Evolutionary conservation across 2,329 filamentous ascomycete species (phyloP), one percentile per base, ranked within the genome.

Genomic region (Chaetomium olivaceum): DNA sequence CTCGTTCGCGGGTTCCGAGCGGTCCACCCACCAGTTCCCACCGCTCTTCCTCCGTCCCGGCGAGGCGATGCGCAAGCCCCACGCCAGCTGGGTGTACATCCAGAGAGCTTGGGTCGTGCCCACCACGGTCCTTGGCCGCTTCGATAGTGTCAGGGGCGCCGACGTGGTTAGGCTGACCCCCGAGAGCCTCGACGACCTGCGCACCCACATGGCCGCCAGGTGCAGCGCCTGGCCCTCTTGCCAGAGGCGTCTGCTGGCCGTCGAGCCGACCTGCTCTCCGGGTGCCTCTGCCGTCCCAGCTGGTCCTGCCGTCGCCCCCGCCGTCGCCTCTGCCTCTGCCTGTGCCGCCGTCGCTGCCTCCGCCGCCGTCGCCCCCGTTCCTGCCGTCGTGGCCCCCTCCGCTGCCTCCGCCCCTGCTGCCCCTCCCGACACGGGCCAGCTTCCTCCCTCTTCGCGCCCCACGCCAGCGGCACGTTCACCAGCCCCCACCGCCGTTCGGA

Each of bases 11-110:
- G 63, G 63, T 23, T 31, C 12, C 29, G 54, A 62, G 48, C 63
- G 43, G 23, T 64, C 21, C 8, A 62, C 1, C 58, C 62, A 31
- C 11, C 43, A 0, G 57, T 52, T n/a, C 14, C 29, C 21, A 21
- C 64, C 27, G 16, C 76, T 78, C 14, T 43, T 54, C 11, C 74
- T 77, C 9, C 68, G 66, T 14, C 68, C 67, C 7, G 69, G 66
- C 11, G 59, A 64, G 23, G 25, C 25, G n/a, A 68, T 73, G 67
- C 70, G 71, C 21, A 73, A 73, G 62, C 65, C 68, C 0, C 31
- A 33, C 23, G 50, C 72, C 2, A 69, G 67, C 29, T 74, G 72
- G 72, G 68, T 73, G n/a, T 66, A 73, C 48, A 39, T 68, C 58
- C 63, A 55, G 23, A 56, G n/a, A 55, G 67, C 62, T 29, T 72